phyloP scores from a whole-genome alignment of 768 basidiomycete genomes.

The Macrolepiota fuliginosa region DNA sequence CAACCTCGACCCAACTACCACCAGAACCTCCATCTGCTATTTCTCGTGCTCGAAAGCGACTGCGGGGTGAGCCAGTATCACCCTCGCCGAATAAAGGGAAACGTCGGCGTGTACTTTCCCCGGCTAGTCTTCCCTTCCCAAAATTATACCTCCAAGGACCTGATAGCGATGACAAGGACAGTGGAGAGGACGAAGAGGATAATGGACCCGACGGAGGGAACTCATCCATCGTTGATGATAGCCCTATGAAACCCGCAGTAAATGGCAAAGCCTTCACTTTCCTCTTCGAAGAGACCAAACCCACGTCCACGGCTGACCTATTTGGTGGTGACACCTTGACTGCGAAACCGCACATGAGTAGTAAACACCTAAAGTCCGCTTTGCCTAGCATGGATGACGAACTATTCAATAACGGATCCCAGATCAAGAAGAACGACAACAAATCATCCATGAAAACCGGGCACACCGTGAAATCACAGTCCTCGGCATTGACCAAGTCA shows the following conservation, averaged over 20 bases:
- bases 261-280: constrained; percentile 62
- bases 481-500: constrained; percentile 1
- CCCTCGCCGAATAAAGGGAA: constrained; percentile 81
- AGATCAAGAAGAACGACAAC: background rate
- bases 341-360: background rate
- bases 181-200: constrained; percentile 35
- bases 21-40: constrained; percentile 42
- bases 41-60: constrained; percentile 72
- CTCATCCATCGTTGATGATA: constrained; percentile 62
- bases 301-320: constrained; percentile 12
- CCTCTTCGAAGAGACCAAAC: constrained; percentile 53
- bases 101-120: constrained; percentile 53
- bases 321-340: constrained; percentile 7
- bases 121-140: constrained; percentile 36
- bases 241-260: constrained; percentile 61
- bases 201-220: constrained; percentile 29
- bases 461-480: background rate
- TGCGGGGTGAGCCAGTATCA: constrained; percentile 80
- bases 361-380: background rate
- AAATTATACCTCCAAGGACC: constrained; percentile 24
- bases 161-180: constrained; percentile 19
- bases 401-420: background rate
- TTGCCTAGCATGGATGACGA: constrained; percentile 10
- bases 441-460: constrained; percentile 1
- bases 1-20: constrained; percentile 13